Evolutionary conservation across 306 rosid genomes (phyloP).

Genomic region (Dryas drummondii): DNA sequence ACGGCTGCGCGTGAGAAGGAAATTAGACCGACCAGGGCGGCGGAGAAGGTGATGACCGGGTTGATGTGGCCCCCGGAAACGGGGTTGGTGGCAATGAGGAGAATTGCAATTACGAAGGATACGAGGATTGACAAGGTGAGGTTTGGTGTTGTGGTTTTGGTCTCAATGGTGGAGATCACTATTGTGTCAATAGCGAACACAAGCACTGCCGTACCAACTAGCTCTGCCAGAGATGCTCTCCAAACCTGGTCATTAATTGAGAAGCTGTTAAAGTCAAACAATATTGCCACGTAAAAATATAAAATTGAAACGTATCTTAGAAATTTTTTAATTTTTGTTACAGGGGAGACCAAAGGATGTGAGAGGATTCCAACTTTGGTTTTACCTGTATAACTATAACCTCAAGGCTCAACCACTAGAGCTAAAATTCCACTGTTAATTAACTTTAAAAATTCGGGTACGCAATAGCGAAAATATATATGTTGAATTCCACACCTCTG

Average conservation of each 20-base stretch:
- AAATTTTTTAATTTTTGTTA: no score
- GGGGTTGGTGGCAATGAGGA: constrained; percentile 36
- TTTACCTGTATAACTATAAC: no score
- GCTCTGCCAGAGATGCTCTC: constrained; percentile 42
- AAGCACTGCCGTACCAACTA: constrained; percentile 33
- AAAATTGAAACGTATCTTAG: no score
- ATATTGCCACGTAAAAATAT: background rate
- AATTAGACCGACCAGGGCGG: constrained; percentile 32
- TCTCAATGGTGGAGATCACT: constrained; percentile 39
- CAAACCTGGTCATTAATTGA: constrained; percentile 27
- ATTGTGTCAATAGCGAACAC: constrained; percentile 43
- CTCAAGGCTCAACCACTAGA: no score
- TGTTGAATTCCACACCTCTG: no score
- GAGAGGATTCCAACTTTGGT: no score
- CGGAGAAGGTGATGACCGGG: constrained; percentile 32
- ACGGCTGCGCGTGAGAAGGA: constrained; percentile 38
- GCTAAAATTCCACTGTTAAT: no score
- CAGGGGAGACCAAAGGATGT: no score
- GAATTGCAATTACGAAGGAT: constrained; percentile 20
- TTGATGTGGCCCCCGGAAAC: constrained; percentile 42
- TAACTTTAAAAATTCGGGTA: no score
- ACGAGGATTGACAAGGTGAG: constrained; percentile 32
- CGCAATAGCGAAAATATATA: no score
- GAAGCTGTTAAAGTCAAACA: background rate
- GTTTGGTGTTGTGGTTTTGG: constrained; percentile 30